Percentiles rank a stretch among this genome's conserved stretches.
phyloP scores from a whole-genome alignment of 441 rosid genomes.

The Dalechampia spathulata region DNA sequence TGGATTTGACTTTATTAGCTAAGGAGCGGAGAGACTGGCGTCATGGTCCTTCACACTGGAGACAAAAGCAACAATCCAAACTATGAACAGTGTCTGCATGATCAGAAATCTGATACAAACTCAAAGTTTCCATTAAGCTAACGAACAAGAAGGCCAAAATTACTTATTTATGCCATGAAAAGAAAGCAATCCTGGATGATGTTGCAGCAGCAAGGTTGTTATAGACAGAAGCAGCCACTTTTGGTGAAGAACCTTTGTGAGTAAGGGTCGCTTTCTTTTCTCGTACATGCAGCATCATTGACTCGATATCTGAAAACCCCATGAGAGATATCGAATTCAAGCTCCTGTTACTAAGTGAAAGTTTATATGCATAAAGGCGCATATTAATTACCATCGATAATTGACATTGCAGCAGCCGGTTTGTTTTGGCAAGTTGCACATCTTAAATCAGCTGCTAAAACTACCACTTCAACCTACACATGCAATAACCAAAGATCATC shows the following conservation, averaged over 20 bases:
- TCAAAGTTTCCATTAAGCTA: no score
- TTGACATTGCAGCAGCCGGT: conserved; percentile 23
- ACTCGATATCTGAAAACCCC: conserved; percentile 18
- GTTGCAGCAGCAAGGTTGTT: background rate
- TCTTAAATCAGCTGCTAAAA: conserved; percentile 22
- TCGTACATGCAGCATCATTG: conserved; percentile 16
- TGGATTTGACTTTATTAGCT: conserved; percentile 10
- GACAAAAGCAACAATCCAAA: background rate
- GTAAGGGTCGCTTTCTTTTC: conserved; percentile 23
- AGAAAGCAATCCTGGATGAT: no score
- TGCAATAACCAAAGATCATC: no score
- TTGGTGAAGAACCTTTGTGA: conserved; percentile 2
- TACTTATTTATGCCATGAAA: no score
- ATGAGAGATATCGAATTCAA: no score
- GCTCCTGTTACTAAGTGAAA: no score
- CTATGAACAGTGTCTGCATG: no score
- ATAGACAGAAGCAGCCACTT: background rate
- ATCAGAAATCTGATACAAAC: no score
- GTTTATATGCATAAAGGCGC: no score
- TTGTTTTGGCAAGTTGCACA: conserved; percentile 21
- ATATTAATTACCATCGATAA: conserved; percentile 7
- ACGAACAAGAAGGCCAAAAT: no score
- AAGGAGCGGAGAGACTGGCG: no score
- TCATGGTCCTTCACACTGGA: background rate
- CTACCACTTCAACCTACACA: conserved; percentile 14